Percentiles rank a stretch among this genome's conserved stretches.
Evolutionary conservation across 768 basidiomycete genomes (phyloP).

Genomic region (Boletales sp.): DNA sequence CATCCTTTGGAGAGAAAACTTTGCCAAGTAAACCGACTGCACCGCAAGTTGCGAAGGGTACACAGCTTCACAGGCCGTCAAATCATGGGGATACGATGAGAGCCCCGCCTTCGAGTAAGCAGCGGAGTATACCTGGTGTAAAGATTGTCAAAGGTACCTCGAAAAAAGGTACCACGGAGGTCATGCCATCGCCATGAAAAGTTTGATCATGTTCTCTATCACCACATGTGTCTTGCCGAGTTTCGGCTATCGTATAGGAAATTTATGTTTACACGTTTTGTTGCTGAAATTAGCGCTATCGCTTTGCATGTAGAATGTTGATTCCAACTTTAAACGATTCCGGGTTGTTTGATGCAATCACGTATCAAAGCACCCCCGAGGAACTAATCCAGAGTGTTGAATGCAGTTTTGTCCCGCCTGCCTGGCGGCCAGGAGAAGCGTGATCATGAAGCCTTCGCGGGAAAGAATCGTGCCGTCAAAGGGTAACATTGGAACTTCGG

Average conservation of each 20-base stretch:
- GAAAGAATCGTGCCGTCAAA: conserved; percentile 14
- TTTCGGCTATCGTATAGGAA: conserved; percentile 2
- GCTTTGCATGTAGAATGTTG: background rate
- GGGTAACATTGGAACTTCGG: no score
- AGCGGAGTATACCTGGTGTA: conserved; percentile 30
- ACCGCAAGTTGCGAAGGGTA: background rate
- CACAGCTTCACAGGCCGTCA: conserved; percentile 1
- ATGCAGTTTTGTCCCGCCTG: background rate
- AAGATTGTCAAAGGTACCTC: conserved; percentile 27
- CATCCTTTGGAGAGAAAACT: conserved; percentile 14
- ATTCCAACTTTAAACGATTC: background rate
- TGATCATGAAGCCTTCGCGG: conserved; percentile 18
- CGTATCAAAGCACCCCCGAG: background rate
- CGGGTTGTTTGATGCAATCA: background rate
- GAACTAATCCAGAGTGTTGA: background rate
- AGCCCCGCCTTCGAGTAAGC: conserved; percentile 15
- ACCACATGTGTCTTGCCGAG: background rate
- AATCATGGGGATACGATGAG: conserved; percentile 7
- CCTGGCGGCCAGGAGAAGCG: no score
- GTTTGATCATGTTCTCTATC: conserved; percentile 2
- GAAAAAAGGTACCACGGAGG: conserved; percentile 10
- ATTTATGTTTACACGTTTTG: background rate
- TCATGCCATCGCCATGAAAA: conserved; percentile 8
- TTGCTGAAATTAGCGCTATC: conserved; percentile 2
- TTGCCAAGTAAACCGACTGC: conserved; percentile 21